phyloP scores from a whole-genome alignment of 2,329 filamentous ascomycete genomes.

The Calonectria hongkongensis region DNA sequence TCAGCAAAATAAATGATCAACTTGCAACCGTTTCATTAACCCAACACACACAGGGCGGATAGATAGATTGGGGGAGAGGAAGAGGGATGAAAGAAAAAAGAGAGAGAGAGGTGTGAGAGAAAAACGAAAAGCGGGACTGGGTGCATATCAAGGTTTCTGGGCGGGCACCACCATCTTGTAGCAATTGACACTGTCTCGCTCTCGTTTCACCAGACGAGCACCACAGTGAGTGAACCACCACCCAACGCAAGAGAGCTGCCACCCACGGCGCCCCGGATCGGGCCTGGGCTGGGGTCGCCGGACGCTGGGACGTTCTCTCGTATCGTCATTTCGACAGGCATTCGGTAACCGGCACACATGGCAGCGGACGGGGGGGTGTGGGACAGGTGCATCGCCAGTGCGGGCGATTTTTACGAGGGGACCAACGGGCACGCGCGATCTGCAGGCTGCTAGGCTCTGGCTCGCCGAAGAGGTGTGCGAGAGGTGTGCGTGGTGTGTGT shows the following conservation, averaged over 20 bases:
- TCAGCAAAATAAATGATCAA: not conserved
- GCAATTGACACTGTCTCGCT: slow-evolving; percentile 19
- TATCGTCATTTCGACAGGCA: not conserved
- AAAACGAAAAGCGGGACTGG: slow-evolving; percentile 19
- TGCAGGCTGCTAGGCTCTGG: not conserved
- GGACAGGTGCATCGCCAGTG: not conserved
- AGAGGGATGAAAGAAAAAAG: not conserved
- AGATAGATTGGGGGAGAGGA: not conserved
- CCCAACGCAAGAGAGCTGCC: too few relatives aligned
- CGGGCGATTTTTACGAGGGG: slow-evolving; percentile 12
- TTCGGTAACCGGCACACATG: not conserved
- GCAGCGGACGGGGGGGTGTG: not conserved
- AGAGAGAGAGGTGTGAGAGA: not conserved
- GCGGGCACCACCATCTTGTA: not conserved
- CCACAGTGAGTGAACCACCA: not conserved
- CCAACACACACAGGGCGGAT: not conserved
- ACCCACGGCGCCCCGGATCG: not conserved
- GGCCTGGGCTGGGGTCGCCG: not conserved
- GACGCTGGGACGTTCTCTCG: not conserved
- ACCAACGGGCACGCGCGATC: slow-evolving; percentile 19
- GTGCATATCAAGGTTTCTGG: slow-evolving; percentile 24
- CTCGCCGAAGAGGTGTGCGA: too few relatives aligned
- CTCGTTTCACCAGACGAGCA: slow-evolving; percentile 5
- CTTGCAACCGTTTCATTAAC: slow-evolving; percentile 12
- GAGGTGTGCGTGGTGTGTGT: too few relatives aligned